Evolutionary conservation across 2,329 filamentous ascomycete genomes (phyloP), one percentile per base, ranked within the genome.

Genomic region (Xylariaceae sp.): DNA sequence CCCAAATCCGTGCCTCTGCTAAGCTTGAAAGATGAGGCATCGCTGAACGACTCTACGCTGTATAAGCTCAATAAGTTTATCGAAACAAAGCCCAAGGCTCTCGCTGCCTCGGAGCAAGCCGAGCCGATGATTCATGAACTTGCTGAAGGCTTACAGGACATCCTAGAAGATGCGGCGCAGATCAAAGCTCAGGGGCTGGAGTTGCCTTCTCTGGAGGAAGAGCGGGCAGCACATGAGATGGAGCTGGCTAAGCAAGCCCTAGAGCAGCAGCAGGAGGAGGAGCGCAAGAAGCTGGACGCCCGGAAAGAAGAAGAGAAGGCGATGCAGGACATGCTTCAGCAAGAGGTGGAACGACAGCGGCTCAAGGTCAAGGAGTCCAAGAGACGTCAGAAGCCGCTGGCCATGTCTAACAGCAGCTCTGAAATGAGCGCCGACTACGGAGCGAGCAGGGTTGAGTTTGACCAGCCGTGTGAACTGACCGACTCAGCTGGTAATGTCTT

Each of bases 131-230:
- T 81, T 27, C 72, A 82, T 55, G 72, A 78, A 39, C 71, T 94
- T 21, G 68, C 89, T 8, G 75, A 78, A 46, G 78, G 76, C 3
- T 77, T 85, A 34, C 81, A 87, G 7, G 80, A 82, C 32, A 81
- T 90, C 8, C 71, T 97, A 3, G 88, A 96, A 62, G 86, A 94
- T 59, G 87, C 87, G n/a, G 85, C 88, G 2, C 73, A 81, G 49
- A 79, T 81, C 18, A 85, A 85, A 51, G 82, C 84, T 33, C 77
- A 82, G 39, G 85, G 87, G 21, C 76, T 81, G 39, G 76, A 88
- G 45, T 67, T 95, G 12, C 88, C 88, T 1, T 95, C 88, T 21
- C 70, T 97, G 5, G 88, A 94, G 55, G 88, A 94, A 53, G 89
- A 97, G 61, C 78, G 89, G 27, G 88, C 85, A 18, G 80, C 80